Conservation (phyloP, 1,139 yeast species). For the Trichomonascaceae sp. region DNA sequence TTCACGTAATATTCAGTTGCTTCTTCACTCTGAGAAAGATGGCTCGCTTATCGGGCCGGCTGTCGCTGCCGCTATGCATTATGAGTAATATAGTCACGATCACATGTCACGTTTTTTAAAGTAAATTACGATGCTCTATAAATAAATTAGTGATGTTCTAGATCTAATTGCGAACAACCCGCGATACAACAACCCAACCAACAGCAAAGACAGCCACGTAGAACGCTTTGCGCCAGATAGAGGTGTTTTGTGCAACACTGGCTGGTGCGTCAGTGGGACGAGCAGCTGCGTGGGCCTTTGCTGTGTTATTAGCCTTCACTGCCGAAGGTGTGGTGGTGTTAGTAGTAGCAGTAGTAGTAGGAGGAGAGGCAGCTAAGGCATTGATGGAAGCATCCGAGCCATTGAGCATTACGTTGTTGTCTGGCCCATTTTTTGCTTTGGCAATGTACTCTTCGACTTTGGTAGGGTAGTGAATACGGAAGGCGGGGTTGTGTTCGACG, state of each 20-base stretch:
- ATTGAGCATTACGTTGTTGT: too few relatives aligned
- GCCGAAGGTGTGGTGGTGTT: conserved; percentile 30
- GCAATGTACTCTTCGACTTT: too few relatives aligned
- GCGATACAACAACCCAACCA: conserved; percentile 13
- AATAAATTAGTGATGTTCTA: neutral
- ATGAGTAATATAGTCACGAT: neutral
- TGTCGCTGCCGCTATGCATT: conserved; percentile 21
- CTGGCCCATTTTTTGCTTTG: too few relatives aligned
- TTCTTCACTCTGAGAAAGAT: conserved; percentile 14
- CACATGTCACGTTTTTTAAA: neutral
- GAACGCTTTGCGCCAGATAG: conserved; percentile 8
- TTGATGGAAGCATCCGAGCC: too few relatives aligned
- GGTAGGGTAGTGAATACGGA: conserved; percentile 57
- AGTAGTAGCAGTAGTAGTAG: too few relatives aligned
- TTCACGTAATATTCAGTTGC: conserved; percentile 12
- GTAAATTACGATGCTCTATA: neutral
- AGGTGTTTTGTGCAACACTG: conserved; percentile 4
- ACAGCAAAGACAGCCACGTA: conserved; percentile 12
- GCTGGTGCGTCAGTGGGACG: neutral
- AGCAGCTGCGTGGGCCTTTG: conserved; percentile 2
- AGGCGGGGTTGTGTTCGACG: conserved; percentile 38
- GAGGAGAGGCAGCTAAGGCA: too few relatives aligned
- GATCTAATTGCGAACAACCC: neutral
- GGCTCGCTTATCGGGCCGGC: conserved; percentile 23
- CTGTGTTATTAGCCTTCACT: conserved; percentile 3